phyloP scores from a whole-genome alignment of 2,329 filamentous ascomycete genomes.

The Tolypocladium endophyticum region DNA sequence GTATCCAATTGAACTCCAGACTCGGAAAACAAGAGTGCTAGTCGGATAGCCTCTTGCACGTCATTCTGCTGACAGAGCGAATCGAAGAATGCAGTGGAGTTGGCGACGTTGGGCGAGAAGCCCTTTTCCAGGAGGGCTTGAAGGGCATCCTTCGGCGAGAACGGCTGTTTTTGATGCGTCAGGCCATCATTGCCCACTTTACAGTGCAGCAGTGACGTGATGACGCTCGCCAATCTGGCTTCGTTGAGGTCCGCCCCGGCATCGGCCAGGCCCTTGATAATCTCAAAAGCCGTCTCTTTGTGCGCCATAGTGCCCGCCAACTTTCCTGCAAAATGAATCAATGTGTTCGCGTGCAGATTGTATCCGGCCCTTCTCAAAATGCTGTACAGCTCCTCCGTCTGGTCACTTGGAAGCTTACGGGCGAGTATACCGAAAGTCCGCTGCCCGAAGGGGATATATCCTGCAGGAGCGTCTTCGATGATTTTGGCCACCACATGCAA shows the following conservation, averaged over 20 bases:
- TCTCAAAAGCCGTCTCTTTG: constrained; percentile 32
- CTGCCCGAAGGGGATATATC: constrained; percentile 26
- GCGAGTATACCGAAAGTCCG: constrained; percentile 23
- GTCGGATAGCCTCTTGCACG: constrained; percentile 22
- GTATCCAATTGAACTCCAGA: constrained; percentile 49
- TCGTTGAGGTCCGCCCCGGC: constrained; percentile 33
- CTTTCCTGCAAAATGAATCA: constrained; percentile 34
- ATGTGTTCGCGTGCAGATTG: constrained; percentile 29
- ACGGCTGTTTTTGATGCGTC: constrained; percentile 9
- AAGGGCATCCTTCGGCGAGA: constrained; percentile 20
- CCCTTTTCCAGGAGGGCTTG: constrained; percentile 45
- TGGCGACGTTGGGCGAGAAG: constrained; percentile 49
- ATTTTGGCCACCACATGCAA: constrained; percentile 16
- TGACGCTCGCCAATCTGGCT: constrained; percentile 38
- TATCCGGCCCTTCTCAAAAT: constrained; percentile 18
- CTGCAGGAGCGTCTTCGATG: constrained; percentile 16
- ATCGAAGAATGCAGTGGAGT: constrained; percentile 58
- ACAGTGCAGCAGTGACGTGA: constrained; percentile 45
- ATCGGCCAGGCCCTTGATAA: constrained; percentile 26
- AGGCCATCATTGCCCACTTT: constrained; percentile 10
- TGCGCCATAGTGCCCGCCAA: constrained; percentile 28
- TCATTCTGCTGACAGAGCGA: constrained; percentile 51
- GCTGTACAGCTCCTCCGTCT: constrained; percentile 23
- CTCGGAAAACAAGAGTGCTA: constrained; percentile 22
- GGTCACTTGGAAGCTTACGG: constrained; percentile 16